Base-by-base conservation (phyloP, 345 rosid species). In the Heritiera fomes region DNA sequence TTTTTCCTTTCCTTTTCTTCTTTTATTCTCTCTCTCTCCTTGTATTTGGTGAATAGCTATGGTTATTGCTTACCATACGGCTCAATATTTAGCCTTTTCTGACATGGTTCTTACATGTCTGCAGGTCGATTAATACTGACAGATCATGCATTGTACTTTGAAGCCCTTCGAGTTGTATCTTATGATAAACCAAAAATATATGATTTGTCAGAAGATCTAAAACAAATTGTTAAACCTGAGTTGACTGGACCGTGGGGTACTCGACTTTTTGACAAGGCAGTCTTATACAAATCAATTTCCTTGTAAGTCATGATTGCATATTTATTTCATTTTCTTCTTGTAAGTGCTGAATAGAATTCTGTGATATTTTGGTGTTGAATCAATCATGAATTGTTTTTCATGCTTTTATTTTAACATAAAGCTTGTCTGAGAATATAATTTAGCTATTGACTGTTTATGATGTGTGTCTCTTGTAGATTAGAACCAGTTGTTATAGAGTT, bases 161-260 rank as follows among this genome's bases (percentile, higher is more conserved):
- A 96, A 90, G 88, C 98, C 50, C 91, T 89, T 47, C 90, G 91
- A 73, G 97, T 96, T 52, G 98, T 94, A 73, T 91, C 97, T 58
- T 94, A 86, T 85, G 97, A 94, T 84, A 94, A 90, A 82, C 92
- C 98, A 58, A 97, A 97, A 87, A 85, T 80, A 75, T 94, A 94
- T 79, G 93, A 91, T 87, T 87, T 94, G 80, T 87, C 98, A 60
- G 90, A 89, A 52, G 95, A 94, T 82, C 88, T 97, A 59, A 90
- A 97, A 81, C 99, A 97, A 89, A 80, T 91, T 55, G 90, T 94
- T 45, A 94, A 91, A 81, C 94, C 98, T 75, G 99, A 94, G 80
- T 81, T 94, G 86, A 89, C 98, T 70, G 99, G 99, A 78, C 98
- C 99, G 61, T 97, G 98, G 99, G 99, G 99, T 63, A 90, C 98